A percentile compares a stretch with the other conserved stretches of the same genome.
Evolutionary conservation across 305 asterid genomes (phyloP).

Genomic region (Fraxinus latifolia): DNA sequence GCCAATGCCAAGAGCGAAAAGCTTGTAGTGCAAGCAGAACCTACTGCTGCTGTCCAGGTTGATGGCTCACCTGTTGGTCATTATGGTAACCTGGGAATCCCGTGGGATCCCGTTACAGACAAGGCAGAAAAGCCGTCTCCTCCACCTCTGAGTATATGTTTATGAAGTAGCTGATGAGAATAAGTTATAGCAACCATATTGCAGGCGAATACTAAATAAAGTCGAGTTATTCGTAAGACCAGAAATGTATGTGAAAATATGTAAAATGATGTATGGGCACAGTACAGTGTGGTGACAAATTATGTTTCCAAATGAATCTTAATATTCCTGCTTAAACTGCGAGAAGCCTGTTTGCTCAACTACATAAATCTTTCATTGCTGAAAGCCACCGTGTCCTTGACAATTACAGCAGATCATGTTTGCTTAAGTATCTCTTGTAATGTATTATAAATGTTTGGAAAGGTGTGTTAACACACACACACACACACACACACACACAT

Average conservation of each 20-base stretch:
- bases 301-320: neutral
- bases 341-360: neutral
- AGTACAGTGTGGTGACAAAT: neutral
- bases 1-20: slow-evolving; percentile 42
- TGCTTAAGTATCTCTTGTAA: neutral
- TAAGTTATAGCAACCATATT: neutral
- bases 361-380: neutral
- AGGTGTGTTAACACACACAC: neutral
- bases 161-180: slow-evolving; percentile 25
- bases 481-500: too few relatives aligned
- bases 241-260: neutral
- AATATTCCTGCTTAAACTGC: neutral
- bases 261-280: neutral
- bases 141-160: slow-evolving; percentile 52
- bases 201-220: slow-evolving; percentile 9
- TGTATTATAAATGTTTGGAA: neutral
- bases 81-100: slow-evolving; percentile 36
- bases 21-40: slow-evolving; percentile 26
- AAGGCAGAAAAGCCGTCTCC: slow-evolving; percentile 33
- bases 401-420: neutral
- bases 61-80: slow-evolving; percentile 29
- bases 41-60: slow-evolving; percentile 22
- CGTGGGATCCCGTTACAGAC: slow-evolving; percentile 34
- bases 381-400: neutral
- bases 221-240: slow-evolving; percentile 3